Conservation (phyloP, 208 protist genomes). For the Acanthamoeba lenticulata region DNA sequence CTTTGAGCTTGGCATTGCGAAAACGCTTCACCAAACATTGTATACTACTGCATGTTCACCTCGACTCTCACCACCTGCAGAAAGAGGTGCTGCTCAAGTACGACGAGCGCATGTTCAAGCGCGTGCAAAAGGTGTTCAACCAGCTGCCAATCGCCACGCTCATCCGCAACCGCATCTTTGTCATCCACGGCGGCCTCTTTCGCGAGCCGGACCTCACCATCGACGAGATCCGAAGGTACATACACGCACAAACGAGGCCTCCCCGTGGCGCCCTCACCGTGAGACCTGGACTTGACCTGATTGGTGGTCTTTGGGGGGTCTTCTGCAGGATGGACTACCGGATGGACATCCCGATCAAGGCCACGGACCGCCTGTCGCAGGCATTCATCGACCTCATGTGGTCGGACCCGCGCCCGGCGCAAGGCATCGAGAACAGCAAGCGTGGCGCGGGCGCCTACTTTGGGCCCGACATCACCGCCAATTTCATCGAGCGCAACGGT, state of each 20-base stretch:
- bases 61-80: background rate
- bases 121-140: slow-evolving; percentile 97
- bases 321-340: slow-evolving; percentile 10
- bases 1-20: background rate
- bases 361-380: background rate
- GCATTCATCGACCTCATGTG: slow-evolving; percentile 94
- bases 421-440: slow-evolving; percentile 92
- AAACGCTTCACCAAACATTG: too few species aligned
- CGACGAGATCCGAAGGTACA: slow-evolving; percentile 91
- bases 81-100: slow-evolving; percentile 69
- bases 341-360: slow-evolving; percentile 23
- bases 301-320: background rate
- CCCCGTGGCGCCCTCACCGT: too few species aligned
- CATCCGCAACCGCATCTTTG: slow-evolving; percentile 88
- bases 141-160: slow-evolving; percentile 93
- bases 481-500: slow-evolving; percentile 94
- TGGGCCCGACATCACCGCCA: slow-evolving; percentile 96
- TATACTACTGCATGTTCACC: too few species aligned
- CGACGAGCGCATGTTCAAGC: slow-evolving; percentile 88
- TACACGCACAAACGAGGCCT: too few species aligned
- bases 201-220: slow-evolving; percentile 94
- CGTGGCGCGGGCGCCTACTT: slow-evolving; percentile 95
- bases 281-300: too few species aligned
- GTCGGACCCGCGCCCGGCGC: slow-evolving; percentile 89
- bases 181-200: slow-evolving; percentile 88